A percentile compares a stretch with the other conserved stretches of the same genome.
phyloP scores from a whole-genome alignment of 2,329 filamentous ascomycete genomes.

The Penicillium thymicola region DNA sequence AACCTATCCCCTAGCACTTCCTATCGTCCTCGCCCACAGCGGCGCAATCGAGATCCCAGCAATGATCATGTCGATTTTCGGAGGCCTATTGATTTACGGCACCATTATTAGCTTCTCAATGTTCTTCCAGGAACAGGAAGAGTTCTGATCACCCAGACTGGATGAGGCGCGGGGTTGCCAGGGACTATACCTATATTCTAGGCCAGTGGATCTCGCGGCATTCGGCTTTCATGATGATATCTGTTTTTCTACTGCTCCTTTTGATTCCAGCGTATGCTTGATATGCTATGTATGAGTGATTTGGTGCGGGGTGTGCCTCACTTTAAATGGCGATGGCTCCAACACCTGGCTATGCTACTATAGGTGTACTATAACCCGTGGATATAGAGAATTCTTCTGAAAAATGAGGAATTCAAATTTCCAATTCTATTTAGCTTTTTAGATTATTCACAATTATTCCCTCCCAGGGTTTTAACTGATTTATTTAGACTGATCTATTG shows the following conservation, averaged over 20 bases:
- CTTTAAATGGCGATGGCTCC: constrained; percentile 12
- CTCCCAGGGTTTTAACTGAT: neutral
- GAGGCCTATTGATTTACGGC: constrained; percentile 90
- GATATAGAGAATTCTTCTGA: constrained; percentile 20
- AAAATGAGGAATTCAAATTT: neutral
- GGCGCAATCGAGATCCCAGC: constrained; percentile 77
- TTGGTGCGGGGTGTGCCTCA: constrained; percentile 6
- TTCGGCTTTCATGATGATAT: constrained; percentile 14
- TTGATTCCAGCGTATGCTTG: constrained; percentile 21
- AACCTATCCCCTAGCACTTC: constrained; percentile 62
- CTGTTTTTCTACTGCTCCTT: constrained; percentile 17
- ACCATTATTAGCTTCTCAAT: constrained; percentile 97
- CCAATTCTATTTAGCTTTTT: neutral
- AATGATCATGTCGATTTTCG: constrained; percentile 92
- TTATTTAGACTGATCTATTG: neutral
- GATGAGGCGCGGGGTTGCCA: constrained; percentile 1
- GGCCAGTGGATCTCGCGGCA: neutral
- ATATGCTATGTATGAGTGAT: constrained; percentile 23
- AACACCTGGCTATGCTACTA: constrained; percentile 16
- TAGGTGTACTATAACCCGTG: constrained; percentile 22
- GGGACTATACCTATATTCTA: neutral
- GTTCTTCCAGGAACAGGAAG: constrained; percentile 97
- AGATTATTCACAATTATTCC: neutral
- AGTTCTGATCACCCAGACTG: constrained; percentile 60
- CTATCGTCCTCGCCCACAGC: constrained; percentile 82